Evolutionary conservation across 192 early-diverging fungal species (phyloP), one percentile per base, ranked within the genome.

Genomic region (Coemansia sp.): DNA sequence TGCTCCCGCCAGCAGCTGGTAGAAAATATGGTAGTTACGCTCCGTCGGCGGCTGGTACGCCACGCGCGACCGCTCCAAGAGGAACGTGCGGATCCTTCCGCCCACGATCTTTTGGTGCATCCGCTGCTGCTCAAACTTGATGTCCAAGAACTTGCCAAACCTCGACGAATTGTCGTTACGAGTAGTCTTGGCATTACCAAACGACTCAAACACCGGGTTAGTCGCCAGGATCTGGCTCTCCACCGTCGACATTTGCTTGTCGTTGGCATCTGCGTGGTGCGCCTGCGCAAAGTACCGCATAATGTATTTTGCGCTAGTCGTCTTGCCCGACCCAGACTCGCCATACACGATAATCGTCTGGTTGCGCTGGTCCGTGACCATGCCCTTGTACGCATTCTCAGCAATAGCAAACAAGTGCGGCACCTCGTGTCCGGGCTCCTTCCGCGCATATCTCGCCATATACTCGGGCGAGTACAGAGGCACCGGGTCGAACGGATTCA

Each of bases 351-450:
- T 95, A 74, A 99, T 96, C 9, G 95, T 95, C 85, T 99, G 97
- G 86, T 99, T 98, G 69, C 88, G 88, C 66, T 89, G 81, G 62
- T 96, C 91, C 32, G 92, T 85, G 64, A 96, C 92, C 93, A 99
- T 95, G 70, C 89, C 91, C 16, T 92, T 87, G 84, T 98, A 98
- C 2, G 97, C 94, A 79, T 96, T 93, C 86, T 98, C 96, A 2
- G 97, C 95, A 71, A 99, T 95, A 4, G 97, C 96, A 86, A 98
- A 99, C 85, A 99, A 86, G 74, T 99, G 97, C n/a, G 97, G 97
- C 62, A 93, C 93, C 18, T 52, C 67, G 37, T 59, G 62, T 24
- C 53, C 59, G 18, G 60, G 87, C 60, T 95, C 92, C 27, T 91
- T 93, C 59, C 93, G 86, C 16, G 94, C 92, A 62, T 99, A 97